Evolutionary conservation across 495 filamentous ascomycete genomes (phyloP).

Genomic region (Xanthoparmelia taractica): DNA sequence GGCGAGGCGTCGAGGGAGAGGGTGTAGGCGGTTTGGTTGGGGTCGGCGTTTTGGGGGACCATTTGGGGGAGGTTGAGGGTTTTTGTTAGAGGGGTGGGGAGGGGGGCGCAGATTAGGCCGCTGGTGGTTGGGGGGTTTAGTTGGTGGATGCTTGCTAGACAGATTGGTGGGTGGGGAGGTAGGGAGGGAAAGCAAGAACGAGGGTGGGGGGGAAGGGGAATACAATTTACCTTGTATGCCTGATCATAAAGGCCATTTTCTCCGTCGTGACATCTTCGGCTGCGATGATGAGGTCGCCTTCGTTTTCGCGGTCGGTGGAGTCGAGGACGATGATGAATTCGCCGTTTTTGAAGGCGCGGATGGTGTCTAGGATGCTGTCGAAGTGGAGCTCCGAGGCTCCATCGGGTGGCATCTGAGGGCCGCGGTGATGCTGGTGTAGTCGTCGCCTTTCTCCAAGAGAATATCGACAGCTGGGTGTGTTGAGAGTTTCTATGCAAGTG

Average conservation of each 20-base stretch:
- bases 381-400: slow-evolving; percentile 46
- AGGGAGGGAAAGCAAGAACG: neutral
- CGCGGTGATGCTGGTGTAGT: neutral
- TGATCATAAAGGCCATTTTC: slow-evolving; percentile 93
- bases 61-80: slow-evolving; percentile 78
- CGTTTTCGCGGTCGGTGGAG: slow-evolving; percentile 83
- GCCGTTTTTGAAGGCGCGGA: slow-evolving; percentile 82
- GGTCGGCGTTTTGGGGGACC: slow-evolving; percentile 65
- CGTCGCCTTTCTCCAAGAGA: too few relatives aligned
- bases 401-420: slow-evolving; percentile 18
- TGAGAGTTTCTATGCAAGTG: neutral
- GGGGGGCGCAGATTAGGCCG: slow-evolving; percentile 82
- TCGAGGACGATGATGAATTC: slow-evolving; percentile 96
- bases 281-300: slow-evolving; percentile 95
- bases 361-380: slow-evolving; percentile 77
- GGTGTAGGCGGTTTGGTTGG: slow-evolving; percentile 87
- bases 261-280: slow-evolving; percentile 75
- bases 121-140: slow-evolving; percentile 34
- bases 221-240: slow-evolving; percentile 70
- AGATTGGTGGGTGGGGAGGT: neutral
- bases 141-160: neutral
- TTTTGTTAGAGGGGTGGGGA: slow-evolving; percentile 56
- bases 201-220: neutral
- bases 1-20: slow-evolving; percentile 71
- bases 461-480: neutral